Conservation (phyloP, 2,329 filamentous ascomycete species). For the Talaromyces islandicus region DNA sequence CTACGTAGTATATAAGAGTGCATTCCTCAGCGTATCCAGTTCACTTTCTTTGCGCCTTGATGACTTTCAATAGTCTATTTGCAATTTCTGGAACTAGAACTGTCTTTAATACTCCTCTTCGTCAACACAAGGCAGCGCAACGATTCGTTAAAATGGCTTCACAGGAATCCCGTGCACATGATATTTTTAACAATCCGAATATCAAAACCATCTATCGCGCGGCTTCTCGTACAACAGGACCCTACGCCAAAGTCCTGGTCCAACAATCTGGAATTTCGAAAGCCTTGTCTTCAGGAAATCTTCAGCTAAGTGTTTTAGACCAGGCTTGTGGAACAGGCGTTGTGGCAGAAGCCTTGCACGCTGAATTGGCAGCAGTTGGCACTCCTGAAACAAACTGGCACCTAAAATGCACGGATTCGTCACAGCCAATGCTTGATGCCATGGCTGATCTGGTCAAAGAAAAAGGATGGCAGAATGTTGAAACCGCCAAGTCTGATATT, state of each 20-base stretch:
- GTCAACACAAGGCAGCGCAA: background rate
- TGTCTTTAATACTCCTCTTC: background rate
- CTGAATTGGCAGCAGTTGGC: background rate
- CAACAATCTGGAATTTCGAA: background rate
- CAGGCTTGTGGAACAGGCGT: background rate
- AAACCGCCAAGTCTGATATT: background rate
- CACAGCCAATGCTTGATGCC: background rate
- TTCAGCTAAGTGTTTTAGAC: background rate
- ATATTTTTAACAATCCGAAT: background rate
- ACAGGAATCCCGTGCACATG: background rate
- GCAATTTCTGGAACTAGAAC: background rate
- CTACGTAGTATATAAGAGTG: background rate
- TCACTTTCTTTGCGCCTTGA: background rate
- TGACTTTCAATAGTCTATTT: background rate
- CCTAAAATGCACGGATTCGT: background rate
- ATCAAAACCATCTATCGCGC: background rate
- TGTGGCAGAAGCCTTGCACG: background rate
- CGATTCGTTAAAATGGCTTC: background rate
- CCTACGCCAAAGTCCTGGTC: background rate
- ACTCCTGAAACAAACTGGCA: background rate
- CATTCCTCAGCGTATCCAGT: background rate
- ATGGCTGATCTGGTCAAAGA: background rate
- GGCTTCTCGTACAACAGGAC: background rate
- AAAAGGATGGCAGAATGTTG: background rate
- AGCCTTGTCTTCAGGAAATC: background rate